Conservation (phyloP, 768 basidiomycete genomes). For the Pleurotus salmoneostramineus region DNA sequence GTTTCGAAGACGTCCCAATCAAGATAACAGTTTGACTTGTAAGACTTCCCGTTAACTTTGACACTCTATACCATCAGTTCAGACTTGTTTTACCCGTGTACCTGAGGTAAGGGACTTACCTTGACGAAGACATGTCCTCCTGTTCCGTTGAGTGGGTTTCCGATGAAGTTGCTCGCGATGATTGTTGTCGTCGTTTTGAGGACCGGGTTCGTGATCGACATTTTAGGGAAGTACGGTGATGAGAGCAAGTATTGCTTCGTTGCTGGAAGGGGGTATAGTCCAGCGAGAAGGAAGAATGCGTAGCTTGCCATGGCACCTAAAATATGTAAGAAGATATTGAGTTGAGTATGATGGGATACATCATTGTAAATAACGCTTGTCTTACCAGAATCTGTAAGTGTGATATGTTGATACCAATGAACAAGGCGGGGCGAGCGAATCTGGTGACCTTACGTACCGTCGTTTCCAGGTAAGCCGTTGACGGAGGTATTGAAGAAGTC, state of each 20-base stretch:
- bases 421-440: too few species aligned
- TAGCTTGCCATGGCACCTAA: conserved; percentile 63
- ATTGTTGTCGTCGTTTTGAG: conserved; percentile 57
- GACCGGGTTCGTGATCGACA: conserved; percentile 58
- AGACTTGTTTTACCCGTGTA: background rate
- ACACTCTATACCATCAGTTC: conserved; percentile 37
- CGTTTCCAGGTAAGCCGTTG: conserved; percentile 61
- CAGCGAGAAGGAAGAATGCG: conserved; percentile 52
- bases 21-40: conserved; percentile 61
- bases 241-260: conserved; percentile 57
- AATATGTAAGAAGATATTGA: background rate
- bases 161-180: conserved; percentile 40
- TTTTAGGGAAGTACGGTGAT: conserved; percentile 56
- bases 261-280: conserved; percentile 63
- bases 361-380: background rate
- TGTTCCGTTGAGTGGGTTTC: conserved; percentile 47
- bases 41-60: conserved; percentile 49
- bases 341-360: background rate
- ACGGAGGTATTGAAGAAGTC: conserved; percentile 52
- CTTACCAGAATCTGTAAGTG: conserved; percentile 15
- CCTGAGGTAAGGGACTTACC: conserved; percentile 25
- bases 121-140: conserved; percentile 56
- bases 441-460: conserved; percentile 34
- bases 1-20: conserved; percentile 59
- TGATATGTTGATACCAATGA: background rate